phyloP scores from a whole-genome alignment of 169 alveolate genomes.

The Eimeria necatrix region DNA sequence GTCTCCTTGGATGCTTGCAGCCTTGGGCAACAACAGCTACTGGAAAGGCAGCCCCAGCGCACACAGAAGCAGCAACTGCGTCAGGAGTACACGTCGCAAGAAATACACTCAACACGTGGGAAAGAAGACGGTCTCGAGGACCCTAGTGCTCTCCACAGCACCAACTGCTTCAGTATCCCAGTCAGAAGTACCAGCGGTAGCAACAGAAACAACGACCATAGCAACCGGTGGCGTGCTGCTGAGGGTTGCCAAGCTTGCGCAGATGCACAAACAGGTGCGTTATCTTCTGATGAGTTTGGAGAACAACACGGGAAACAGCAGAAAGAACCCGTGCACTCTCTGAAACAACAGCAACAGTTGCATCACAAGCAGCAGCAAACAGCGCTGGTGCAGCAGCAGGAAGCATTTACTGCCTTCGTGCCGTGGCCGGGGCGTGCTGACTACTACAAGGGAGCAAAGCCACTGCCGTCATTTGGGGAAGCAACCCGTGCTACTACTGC shows the following conservation, averaged over 20 bases:
- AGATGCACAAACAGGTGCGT: not conserved
- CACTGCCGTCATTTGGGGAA: not conserved
- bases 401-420: constrained; percentile 19
- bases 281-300: not conserved
- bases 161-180: not conserved
- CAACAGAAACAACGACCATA: not conserved
- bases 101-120: too few relatives aligned
- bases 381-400: constrained; percentile 14
- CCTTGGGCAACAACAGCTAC: constrained; percentile 18
- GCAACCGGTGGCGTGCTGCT: not conserved
- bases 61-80: not conserved
- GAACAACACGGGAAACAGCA: not conserved
- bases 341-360: not conserved
- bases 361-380: constrained; percentile 11
- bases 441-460: not conserved
- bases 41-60: constrained; percentile 4
- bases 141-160: not conserved
- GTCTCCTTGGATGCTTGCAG: constrained; percentile 2
- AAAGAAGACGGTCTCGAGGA: not conserved
- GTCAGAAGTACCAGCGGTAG: not conserved
- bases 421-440: constrained; percentile 55
- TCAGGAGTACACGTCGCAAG: not conserved
- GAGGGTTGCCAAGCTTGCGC: not conserved
- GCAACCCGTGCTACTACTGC: not conserved
- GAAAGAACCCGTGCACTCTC: not conserved